Evolutionary conservation across 805 yeast species (phyloP), one percentile per base, ranked within the genome.

Genomic region (Teunomyces atbi): DNA sequence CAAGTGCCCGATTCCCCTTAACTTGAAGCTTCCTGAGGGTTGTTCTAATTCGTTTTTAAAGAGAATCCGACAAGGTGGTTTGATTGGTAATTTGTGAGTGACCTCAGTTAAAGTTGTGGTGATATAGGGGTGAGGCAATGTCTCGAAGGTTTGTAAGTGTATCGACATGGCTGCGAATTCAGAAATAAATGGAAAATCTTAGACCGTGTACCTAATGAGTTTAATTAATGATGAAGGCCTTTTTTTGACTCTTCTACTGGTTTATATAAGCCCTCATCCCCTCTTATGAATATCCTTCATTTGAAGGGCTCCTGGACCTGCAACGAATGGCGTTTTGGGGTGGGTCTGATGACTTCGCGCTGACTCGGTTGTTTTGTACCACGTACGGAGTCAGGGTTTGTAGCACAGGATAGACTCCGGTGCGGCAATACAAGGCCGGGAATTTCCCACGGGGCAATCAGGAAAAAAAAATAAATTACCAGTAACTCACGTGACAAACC

Each of bases 21-120:
- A 64, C 59, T 80, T 80, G 64, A 79, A 80, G 46, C 81, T 74
- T 0, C 83, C 83, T 10, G 81, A 70, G 5, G 84, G 84, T 53
- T 80, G 84, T 26, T 73, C 68, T 42, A 64, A 68, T 52, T 81
- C 84, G 49, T 74, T 70, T 51, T 80, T 80, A 45, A 79, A 61
- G 29, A 71, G 64, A 1, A 78, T 61, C 10, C 70, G 62, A 48
- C 76, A 76, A 36, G 73, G 58, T 48, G 68, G 46, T 48, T 53
- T 49, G 43, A 54, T 33, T 6, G 59, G 62, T 60, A 63, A 41
- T 44, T 54, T 23, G 36, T 62, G 16, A n/a, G 72, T 59, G 44
- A 72, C 70, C 44, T 69, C 76, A 1, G 66, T 63, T 21, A 76
- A 58, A 1, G 77, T 68, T 0, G 80, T 74, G 32, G 57, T 40